Conservation (phyloP, 139 green algal species). For the Zygnema cylindricum region DNA sequence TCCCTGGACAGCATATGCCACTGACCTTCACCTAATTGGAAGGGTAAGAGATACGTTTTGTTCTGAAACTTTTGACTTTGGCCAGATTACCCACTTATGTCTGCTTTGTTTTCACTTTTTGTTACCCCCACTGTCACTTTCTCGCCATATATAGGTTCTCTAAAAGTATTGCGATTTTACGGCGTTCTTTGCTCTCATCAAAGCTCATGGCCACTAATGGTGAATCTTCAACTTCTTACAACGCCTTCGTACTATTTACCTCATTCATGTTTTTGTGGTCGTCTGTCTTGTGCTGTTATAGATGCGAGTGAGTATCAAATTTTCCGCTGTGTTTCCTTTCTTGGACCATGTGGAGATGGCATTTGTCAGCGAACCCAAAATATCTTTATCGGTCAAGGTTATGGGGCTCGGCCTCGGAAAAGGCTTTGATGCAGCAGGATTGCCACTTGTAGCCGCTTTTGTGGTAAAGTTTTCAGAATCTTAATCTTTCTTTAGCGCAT, state of each 20-base stretch:
- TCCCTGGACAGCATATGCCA: slow-evolving; percentile 47
- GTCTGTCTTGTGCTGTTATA: not conserved
- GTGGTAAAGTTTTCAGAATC: too few relatives aligned
- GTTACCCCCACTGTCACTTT: too few relatives aligned
- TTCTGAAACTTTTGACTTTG: too few relatives aligned
- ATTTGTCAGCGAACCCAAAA: slow-evolving; percentile 20
- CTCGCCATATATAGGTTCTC: too few relatives aligned
- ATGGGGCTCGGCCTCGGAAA: slow-evolving; percentile 22
- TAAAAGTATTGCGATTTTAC: too few relatives aligned
- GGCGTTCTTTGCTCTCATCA: too few relatives aligned
- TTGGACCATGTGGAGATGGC: not conserved
- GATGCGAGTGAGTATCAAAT: slow-evolving; percentile 31
- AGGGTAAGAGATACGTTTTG: too few relatives aligned
- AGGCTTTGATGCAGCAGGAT: slow-evolving; percentile 23
- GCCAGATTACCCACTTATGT: too few relatives aligned
- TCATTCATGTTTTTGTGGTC: not conserved
- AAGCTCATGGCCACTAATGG: not conserved
- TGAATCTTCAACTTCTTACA: not conserved
- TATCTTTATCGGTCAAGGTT: slow-evolving; percentile 25
- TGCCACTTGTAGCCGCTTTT: slow-evolving; percentile 34
- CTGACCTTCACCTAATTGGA: slow-evolving; percentile 38
- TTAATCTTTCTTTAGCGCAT: too few relatives aligned
- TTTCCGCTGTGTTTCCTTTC: slow-evolving; percentile 11
- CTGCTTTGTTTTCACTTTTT: too few relatives aligned
- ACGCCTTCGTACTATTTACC: not conserved